Conservation (phyloP, 352 stramenopile genomes). For the Pythium pyrilobum region DNA sequence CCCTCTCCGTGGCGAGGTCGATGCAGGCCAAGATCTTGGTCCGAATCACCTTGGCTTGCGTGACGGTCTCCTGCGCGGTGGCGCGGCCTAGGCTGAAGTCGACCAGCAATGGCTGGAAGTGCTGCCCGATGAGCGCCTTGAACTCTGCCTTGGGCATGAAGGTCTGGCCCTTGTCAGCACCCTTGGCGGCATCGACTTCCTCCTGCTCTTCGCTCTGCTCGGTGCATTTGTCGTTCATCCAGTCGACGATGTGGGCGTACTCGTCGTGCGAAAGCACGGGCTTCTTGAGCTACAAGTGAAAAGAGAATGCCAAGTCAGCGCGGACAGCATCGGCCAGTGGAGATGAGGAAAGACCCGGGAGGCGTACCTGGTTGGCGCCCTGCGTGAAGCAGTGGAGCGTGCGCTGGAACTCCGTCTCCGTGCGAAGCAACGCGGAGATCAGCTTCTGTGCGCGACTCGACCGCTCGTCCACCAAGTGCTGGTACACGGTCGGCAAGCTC, state of each 20-base stretch:
- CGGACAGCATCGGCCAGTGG: background rate
- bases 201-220: background rate
- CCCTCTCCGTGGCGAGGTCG: constrained; percentile 1
- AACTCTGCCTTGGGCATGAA: constrained; percentile 8
- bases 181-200: background rate
- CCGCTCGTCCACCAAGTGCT: constrained; percentile 1
- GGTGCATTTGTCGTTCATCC: constrained; percentile 14
- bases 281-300: constrained; percentile 1
- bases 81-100: background rate
- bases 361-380: constrained; percentile 1
- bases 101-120: background rate
- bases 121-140: constrained; percentile 1
- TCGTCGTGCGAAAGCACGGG: constrained; percentile 1
- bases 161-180: background rate
- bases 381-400: constrained; percentile 9
- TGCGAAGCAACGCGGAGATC: background rate
- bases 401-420: constrained; percentile 4
- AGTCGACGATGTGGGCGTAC: constrained; percentile 8
- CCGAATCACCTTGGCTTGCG: background rate
- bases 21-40: constrained; percentile 8
- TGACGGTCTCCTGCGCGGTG: background rate
- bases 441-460: background rate
- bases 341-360: no score
- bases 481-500: background rate
- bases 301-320: background rate